Percentiles rank a stretch among this genome's conserved stretches.
phyloP scores from a whole-genome alignment of 208 protist genomes.

The Acanthamoeba royreba region DNA sequence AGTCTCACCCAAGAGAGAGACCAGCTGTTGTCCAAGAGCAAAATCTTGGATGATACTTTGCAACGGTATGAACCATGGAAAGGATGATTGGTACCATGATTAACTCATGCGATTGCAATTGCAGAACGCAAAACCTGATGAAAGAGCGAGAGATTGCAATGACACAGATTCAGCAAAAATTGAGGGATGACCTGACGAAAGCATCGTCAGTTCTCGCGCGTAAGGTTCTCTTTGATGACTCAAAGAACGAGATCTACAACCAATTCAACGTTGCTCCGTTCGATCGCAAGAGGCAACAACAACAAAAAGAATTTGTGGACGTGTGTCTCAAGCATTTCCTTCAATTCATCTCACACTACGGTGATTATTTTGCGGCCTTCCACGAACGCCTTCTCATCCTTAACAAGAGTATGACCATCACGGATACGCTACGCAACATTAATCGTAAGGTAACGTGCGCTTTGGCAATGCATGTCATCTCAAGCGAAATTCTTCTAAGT shows the following conservation, averaged over 20 bases:
- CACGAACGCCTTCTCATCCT: not conserved
- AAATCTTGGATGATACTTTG: too few species aligned
- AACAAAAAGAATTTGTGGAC: not conserved
- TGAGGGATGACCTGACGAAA: not conserved
- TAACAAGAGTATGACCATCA: constrained; percentile 25
- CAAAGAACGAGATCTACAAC: not conserved
- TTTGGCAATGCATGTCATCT: not conserved
- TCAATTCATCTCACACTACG: not conserved
- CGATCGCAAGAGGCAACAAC: not conserved
- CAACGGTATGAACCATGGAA: too few species aligned
- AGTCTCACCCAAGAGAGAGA: too few species aligned
- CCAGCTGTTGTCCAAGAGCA: too few species aligned
- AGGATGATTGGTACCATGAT: too few species aligned
- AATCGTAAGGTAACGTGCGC: not conserved
- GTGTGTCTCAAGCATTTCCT: not conserved
- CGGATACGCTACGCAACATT: not conserved
- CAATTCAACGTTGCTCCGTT: not conserved
- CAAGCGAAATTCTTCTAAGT: not conserved
- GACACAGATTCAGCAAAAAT: constrained; percentile 16
- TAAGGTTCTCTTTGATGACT: constrained; percentile 8
- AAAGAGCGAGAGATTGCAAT: constrained; percentile 2
- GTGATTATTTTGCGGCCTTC: constrained; percentile 7
- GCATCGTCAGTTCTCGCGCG: not conserved
- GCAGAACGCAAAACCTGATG: constrained; percentile 33
- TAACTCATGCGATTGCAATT: too few species aligned